phyloP scores from a whole-genome alignment of 1,284 basidiomycete genomes.

The Sanghuangporus baumii region DNA sequence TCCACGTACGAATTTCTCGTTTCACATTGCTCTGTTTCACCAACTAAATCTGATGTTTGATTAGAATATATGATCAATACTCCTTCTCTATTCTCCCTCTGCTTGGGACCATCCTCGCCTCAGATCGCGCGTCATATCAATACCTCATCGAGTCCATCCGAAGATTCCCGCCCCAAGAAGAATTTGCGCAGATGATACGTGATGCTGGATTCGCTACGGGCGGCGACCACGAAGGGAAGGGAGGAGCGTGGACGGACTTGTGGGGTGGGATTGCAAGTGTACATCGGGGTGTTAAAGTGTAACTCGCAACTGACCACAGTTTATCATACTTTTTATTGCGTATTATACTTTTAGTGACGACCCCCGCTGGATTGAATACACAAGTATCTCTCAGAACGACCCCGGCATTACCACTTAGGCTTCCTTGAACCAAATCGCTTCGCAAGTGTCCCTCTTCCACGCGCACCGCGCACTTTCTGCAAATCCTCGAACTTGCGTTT shows the following conservation, averaged over 20 bases:
- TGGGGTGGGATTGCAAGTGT: conserved; percentile 85
- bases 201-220: conserved; percentile 84
- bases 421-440: conserved; percentile 59
- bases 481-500: conserved; percentile 92
- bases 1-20: conserved; percentile 53
- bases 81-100: conserved; percentile 96
- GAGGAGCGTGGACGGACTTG: conserved; percentile 83
- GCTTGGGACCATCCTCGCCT: conserved; percentile 92
- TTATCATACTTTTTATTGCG: neutral
- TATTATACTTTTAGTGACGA: neutral
- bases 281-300: conserved; percentile 82
- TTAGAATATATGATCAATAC: conserved; percentile 89
- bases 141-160: conserved; percentile 98
- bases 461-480: conserved; percentile 65
- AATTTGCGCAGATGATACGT: conserved; percentile 88
- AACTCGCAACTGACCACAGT: conserved; percentile 16
- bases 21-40: neutral
- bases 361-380: neutral
- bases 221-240: conserved; percentile 62
- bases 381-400: neutral
- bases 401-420: conserved; percentile 53
- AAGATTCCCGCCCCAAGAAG: conserved; percentile 84
- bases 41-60: conserved; percentile 6
- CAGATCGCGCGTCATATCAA: conserved; percentile 93
- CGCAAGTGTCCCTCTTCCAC: conserved; percentile 68